Evolutionary conservation across 345 rosid genomes (phyloP).

Genomic region (Geranium brycei): DNA sequence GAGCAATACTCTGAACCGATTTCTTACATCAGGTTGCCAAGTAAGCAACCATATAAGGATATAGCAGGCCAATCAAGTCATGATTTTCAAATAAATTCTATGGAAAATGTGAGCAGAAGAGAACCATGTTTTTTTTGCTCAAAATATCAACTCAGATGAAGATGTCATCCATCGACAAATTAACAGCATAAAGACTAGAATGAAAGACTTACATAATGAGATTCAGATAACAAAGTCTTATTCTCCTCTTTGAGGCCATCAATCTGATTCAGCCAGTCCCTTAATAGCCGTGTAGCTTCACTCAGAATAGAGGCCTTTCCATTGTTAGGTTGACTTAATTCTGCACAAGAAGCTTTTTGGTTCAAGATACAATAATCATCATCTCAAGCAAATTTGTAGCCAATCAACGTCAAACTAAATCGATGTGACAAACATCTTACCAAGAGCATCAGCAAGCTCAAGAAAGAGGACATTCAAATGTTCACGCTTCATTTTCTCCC

Average conservation of each 20-base stretch:
- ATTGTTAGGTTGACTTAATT: slow-evolving; percentile 44
- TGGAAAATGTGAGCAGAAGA: too few species aligned
- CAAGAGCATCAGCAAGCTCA: slow-evolving; percentile 62
- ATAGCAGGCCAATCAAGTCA: too few species aligned
- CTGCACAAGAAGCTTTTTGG: slow-evolving; percentile 21
- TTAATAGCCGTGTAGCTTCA: slow-evolving; percentile 67
- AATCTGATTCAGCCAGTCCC: slow-evolving; percentile 57
- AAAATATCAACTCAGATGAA: too few species aligned
- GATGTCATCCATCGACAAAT: too few species aligned
- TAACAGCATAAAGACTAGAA: not conserved
- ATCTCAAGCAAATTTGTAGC: not conserved
- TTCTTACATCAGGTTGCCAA: not conserved
- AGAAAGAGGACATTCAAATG: slow-evolving; percentile 81
- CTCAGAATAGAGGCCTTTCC: slow-evolving; percentile 68
- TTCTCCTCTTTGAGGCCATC: slow-evolving; percentile 66
- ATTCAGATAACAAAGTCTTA: slow-evolving; percentile 52
- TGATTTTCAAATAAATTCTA: too few species aligned
- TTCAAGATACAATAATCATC: slow-evolving; percentile 3
- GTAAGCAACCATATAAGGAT: too few species aligned
- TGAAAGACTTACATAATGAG: slow-evolving; percentile 47
- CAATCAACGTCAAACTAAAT: not conserved
- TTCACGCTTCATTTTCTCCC: slow-evolving; percentile 92
- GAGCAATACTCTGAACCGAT: not conserved
- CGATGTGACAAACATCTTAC: slow-evolving; percentile 24
- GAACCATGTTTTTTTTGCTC: too few species aligned